Base-by-base conservation (phyloP, 2,329 filamentous ascomycete genomes). In the Claviceps maximensis region DNA sequence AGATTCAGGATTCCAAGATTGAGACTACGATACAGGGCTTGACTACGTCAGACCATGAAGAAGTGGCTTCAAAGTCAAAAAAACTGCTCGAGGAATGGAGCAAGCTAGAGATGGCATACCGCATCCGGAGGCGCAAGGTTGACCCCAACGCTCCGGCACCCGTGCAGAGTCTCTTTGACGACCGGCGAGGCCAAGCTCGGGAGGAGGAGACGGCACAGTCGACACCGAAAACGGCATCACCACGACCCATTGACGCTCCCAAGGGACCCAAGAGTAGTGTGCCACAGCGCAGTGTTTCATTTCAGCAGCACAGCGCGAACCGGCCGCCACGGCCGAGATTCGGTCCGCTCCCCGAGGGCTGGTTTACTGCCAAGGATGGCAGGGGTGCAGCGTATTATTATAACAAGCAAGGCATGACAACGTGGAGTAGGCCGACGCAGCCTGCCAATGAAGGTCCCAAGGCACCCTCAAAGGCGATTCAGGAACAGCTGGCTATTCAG, bases 1-100 rank as follows among this genome's bases (percentile, higher is more conserved):
- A 98, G 70, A 96, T 98, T 54, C 84, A 87, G 58, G 90, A 95
- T 62, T 95, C 93, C 9, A 95, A 95, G 62, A 96, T 98, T 56
- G 93, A 97, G 66, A 77, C 83, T 2, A 85, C 86, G 0, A 79
- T 98, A 44, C 75, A 87, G 61, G 77, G 78, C 3, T 72, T 97
- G 50, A 78, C 76, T 1, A 70, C 70, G 13, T 86, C 81, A 19
- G 80, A 83, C 9, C 84, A 95, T 62, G 82, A 88, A 56, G 77
- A 86, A 55, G 87, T 98, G 21, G 78, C 83, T 27, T 76, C 78
- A 21, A 84, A 84, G 62, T 82, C 91, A 5, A 78, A 77, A 52
- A 76, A 79, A 47, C 74, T 98, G 38, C 71, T 96, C 29, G 81
- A 88, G 9, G 84, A 84, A 58, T 98, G 93, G 93, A 86, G 85